phyloP scores from a whole-genome alignment of 805 yeast species.

The Kazachstania bromeliacearum region DNA sequence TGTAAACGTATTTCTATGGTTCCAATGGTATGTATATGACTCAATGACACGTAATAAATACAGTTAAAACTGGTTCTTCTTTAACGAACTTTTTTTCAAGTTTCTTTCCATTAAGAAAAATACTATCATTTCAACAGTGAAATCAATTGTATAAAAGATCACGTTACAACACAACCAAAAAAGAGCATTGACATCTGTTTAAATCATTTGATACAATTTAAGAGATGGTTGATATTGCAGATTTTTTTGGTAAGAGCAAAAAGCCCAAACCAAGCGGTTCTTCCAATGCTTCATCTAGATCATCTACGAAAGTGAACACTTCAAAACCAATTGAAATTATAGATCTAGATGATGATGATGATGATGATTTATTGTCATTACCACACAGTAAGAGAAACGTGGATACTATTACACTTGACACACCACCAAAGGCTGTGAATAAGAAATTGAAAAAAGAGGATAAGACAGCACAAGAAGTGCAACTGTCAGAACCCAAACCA shows the following conservation, averaged over 20 bases:
- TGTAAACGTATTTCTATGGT: too few species aligned
- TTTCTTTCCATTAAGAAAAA: too few species aligned
- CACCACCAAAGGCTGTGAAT: constrained; percentile 4
- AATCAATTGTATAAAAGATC: neutral
- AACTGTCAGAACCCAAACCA: neutral
- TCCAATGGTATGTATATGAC: too few species aligned
- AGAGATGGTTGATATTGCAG: constrained; percentile 27
- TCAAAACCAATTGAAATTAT: constrained; percentile 17
- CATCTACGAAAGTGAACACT: constrained; percentile 4
- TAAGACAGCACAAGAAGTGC: neutral
- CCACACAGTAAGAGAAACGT: constrained; percentile 1
- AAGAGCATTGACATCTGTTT: neutral
- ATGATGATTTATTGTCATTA: constrained; percentile 6
- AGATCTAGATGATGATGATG: constrained; percentile 26
- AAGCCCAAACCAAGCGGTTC: constrained; percentile 4
- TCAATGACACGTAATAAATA: too few species aligned
- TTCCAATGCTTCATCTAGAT: neutral
- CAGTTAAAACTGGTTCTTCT: too few species aligned
- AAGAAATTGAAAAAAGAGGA: neutral
- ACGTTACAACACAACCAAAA: neutral
- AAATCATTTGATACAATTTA: too few species aligned
- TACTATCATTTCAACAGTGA: neutral
- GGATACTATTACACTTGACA: neutral
- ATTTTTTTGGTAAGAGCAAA: constrained; percentile 29
- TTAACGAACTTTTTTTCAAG: too few species aligned